A percentile compares a stretch with the other conserved stretches of the same genome.
phyloP scores from a whole-genome alignment of 345 rosid genomes.

The Populus nigra region DNA sequence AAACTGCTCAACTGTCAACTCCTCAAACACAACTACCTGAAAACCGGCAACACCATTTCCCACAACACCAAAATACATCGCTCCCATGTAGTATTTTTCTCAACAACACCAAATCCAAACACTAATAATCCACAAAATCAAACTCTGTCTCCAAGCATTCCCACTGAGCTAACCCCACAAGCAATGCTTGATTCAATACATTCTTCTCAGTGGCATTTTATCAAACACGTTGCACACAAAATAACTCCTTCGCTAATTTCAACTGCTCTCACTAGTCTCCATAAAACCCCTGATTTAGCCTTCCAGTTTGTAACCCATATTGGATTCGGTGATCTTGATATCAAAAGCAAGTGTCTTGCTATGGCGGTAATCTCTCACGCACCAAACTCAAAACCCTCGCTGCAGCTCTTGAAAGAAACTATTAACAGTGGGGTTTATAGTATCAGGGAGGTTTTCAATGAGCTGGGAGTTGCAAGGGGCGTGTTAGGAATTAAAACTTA shows the following conservation, averaged over 20 bases:
- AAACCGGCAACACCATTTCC: background rate
- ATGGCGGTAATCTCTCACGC: conserved; percentile 51
- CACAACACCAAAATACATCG: background rate
- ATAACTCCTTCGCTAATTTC: conserved; percentile 46
- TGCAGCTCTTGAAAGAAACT: conserved; percentile 50
- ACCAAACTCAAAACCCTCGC: conserved; percentile 52
- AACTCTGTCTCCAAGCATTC: conserved; percentile 10
- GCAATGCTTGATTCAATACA: conserved; percentile 23
- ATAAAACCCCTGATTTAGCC: conserved; percentile 59
- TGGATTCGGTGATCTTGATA: conserved; percentile 39
- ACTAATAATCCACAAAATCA: background rate
- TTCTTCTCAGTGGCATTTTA: conserved; percentile 75
- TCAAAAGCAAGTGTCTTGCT: conserved; percentile 59
- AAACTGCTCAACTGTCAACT: conserved; percentile 9
- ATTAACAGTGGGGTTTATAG: conserved; percentile 20
- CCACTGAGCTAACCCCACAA: conserved; percentile 3
- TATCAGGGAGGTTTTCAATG: conserved; percentile 47
- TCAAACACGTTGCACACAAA: conserved; percentile 52
- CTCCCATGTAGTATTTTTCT: conserved; percentile 17
- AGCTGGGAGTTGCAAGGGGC: conserved; percentile 42
- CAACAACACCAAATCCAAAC: conserved; percentile 18
- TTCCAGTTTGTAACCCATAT: conserved; percentile 44
- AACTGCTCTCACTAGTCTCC: conserved; percentile 44
- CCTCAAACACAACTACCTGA: conserved; percentile 13
- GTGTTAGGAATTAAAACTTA: conserved; percentile 46